Base-by-base conservation (phyloP, 1,284 basidiomycete genomes). In the Coniophora puteana region DNA sequence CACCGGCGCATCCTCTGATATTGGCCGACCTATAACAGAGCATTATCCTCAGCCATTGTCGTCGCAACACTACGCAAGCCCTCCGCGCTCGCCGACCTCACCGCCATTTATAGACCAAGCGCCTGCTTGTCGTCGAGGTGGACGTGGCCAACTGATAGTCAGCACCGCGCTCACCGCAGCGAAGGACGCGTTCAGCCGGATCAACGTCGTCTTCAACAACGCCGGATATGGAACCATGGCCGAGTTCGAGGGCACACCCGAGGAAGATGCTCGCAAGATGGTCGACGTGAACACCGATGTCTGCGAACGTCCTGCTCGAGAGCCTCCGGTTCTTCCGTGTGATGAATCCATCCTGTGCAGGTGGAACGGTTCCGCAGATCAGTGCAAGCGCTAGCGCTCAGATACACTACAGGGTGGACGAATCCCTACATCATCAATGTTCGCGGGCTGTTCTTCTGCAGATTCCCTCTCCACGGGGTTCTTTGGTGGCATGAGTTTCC, bases 151-250 rank as follows among this genome's bases (percentile, higher is more conserved):
- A 55, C 5, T 14, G n/a, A n/a, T n/a, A n/a, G 58, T 69, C 46
- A 47, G 48, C 12, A 34, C 36, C 4, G 66, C 64, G 6, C 65
- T 71, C 47, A 46, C 53, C 22, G 38, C 34, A 7, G 55, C 57
- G 11, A 38, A 59, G 25, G 41, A 51, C n/a, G 49, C 53, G 18
- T 68, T 67, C 46, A 62, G 61, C n/a, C 49, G 63, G 3, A 48
- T 69, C 14, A 66, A 69, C 38, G 57, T 41, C 13, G 65, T 69
- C 2, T 58, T 61, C 43, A 69, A 67, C 52, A 71, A 68, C 37
- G 67, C 66, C 11, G 41, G 36, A 8, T 21, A 28, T 11, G 22
- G 1, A 4, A 8, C 33, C 8, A 1, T 27, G 2, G 28, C 29
- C 13, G 36, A 39, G 13, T 5, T 33, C 12, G 36, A 43, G 8